Evolutionary conservation across 2,329 filamentous ascomycete genomes (phyloP).

Genomic region (Penicillium brevicompactum): DNA sequence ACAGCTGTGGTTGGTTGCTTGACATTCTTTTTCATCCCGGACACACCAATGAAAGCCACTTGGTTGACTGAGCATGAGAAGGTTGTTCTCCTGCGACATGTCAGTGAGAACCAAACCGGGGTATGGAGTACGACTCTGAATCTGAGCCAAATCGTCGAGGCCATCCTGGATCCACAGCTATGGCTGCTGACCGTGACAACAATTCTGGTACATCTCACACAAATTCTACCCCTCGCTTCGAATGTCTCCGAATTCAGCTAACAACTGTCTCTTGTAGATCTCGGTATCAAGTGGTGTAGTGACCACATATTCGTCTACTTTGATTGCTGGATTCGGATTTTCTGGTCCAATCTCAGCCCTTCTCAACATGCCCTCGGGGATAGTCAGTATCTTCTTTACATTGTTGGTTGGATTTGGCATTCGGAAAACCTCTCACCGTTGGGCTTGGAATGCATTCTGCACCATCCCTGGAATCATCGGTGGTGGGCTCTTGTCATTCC

Average conservation of each 20-base stretch:
- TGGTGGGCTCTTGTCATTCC: conserved; percentile 41
- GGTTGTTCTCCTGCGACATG: conserved; percentile 43
- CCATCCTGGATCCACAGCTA: conserved; percentile 48
- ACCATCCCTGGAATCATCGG: conserved; percentile 53
- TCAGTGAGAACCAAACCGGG: conserved; percentile 54
- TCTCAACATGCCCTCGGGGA: conserved; percentile 47
- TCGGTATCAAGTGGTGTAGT: conserved; percentile 49
- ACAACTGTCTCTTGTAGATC: conserved; percentile 31
- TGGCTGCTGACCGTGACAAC: conserved; percentile 44
- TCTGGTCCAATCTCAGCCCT: conserved; percentile 46
- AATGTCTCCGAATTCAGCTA: background rate
- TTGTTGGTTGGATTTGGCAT: conserved; percentile 45
- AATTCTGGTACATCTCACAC: conserved; percentile 13
- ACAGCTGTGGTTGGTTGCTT: conserved; percentile 47
- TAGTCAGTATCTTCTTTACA: conserved; percentile 44
- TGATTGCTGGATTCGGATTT: conserved; percentile 47
- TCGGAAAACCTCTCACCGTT: conserved; percentile 43
- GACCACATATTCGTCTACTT: conserved; percentile 48
- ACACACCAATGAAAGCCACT: conserved; percentile 51
- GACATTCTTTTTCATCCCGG: conserved; percentile 51
- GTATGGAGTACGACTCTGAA: conserved; percentile 56
- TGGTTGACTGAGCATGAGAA: conserved; percentile 39
- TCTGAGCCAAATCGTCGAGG: conserved; percentile 50
- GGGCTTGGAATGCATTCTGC: conserved; percentile 45
- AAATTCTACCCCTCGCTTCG: conserved; percentile 1